Evolutionary conservation across 106 monocot genomes (phyloP).

Genomic region (Gastrodia elata): DNA sequence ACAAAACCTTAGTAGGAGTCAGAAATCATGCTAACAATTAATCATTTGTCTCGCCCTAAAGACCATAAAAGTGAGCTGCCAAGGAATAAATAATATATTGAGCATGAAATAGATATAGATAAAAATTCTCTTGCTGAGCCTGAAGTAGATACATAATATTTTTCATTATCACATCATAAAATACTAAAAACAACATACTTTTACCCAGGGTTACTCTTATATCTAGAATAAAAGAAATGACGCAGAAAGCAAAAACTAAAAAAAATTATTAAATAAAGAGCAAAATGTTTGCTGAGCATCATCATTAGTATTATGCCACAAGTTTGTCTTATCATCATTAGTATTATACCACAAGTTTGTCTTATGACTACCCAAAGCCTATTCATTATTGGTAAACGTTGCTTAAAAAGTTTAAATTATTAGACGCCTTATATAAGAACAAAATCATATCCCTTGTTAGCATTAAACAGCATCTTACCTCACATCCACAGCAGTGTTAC

Average conservation of each 20-base stretch:
- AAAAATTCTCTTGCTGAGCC: no score
- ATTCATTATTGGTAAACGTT: not conserved
- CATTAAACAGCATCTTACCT: not conserved
- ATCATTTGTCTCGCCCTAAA: not conserved
- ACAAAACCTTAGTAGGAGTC: not conserved
- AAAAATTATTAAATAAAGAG: not conserved
- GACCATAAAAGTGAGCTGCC: not conserved
- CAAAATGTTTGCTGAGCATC: not conserved
- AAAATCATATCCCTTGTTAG: not conserved
- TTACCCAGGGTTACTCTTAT: not conserved
- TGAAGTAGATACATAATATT: not conserved
- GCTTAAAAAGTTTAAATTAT: not conserved
- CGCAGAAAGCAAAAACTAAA: not conserved
- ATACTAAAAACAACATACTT: not conserved
- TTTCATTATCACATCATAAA: not conserved
- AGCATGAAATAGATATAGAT: not conserved
- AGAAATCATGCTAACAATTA: not conserved
- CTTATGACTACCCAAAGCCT: not conserved
- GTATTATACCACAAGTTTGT: not conserved
- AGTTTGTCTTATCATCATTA: not conserved
- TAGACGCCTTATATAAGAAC: not conserved
- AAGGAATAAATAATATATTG: not conserved
- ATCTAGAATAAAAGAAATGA: not conserved
- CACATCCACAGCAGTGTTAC: not conserved
- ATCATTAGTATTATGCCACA: not conserved